Base-by-base conservation (phyloP, 1,284 basidiomycete species). In the Rhodotorula sp. region DNA sequence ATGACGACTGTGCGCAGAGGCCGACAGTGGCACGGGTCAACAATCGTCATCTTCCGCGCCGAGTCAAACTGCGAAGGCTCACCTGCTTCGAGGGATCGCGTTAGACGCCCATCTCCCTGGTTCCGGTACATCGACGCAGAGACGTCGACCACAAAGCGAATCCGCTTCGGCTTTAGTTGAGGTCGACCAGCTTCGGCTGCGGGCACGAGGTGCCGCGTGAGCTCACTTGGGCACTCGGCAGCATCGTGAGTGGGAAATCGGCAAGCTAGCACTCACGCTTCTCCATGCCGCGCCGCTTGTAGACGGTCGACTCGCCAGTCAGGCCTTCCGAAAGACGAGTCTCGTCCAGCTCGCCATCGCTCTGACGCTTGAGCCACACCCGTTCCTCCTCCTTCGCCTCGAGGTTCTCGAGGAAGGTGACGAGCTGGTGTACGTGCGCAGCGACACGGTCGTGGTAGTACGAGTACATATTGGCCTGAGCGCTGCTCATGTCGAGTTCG, bases 261-360 rank as follows among this genome's bases (percentile, higher is more conserved):
- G 26, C 12, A 8, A 12, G 12, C n/a, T n/a, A n/a, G 24, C 51
- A 53, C 53, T 54, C 53, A 72, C 66, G 73, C 71, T 72, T 72
- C 64, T 76, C 73, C 20, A 61, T 26, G 3, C 65, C 70, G 0
- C 75, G 64, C 1, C 70, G 62, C 64, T 80, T 80, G 70, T 81
- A 81, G 54, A 81, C 79, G 22, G 77, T 71, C 10, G 78, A 61
- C 66, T 82, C 81, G n/a, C 81, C 81, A 4, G 79, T 80, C 12
- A 82, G 71, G 0, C 80, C 81, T 56, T 82, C 80, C 20, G 76
- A 76, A 10, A 82, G 67, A 0, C 80, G 67, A 4, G 73, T 72
- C 64, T 82, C 81, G 70, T 82, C 81, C 20, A 82, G 66, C 71
- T 82, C 80, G 2, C 81, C 81, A 22, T 82, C 81, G 60, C 78